phyloP scores from a whole-genome alignment of 1,284 basidiomycete genomes.

The Trichosporon ovoides region DNA sequence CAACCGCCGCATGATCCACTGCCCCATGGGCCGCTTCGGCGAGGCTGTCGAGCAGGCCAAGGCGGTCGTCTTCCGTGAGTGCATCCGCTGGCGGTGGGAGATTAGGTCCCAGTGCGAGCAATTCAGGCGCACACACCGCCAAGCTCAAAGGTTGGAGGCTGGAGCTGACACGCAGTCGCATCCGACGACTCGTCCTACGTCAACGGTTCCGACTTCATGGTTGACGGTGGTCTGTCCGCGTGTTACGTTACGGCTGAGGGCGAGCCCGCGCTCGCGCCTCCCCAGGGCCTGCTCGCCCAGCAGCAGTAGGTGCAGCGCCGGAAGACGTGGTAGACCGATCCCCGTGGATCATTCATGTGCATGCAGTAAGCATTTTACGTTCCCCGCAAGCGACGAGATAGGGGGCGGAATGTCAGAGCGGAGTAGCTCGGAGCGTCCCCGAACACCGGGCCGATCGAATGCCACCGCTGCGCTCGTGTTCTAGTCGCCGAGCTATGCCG shows the following conservation, averaged over 20 bases:
- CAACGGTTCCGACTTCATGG: constrained; percentile 85
- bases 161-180: constrained; percentile 38
- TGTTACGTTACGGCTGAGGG: constrained; percentile 65
- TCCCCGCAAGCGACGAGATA: too few species aligned
- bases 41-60: constrained; percentile 92
- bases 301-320: neutral
- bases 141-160: too few species aligned
- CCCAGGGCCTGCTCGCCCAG: constrained; percentile 22
- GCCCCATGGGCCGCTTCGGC: constrained; percentile 95
- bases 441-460: too few species aligned
- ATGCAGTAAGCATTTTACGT: too few species aligned
- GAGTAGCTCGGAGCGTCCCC: too few species aligned
- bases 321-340: too few species aligned
- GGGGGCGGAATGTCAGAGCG: too few species aligned
- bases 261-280: constrained; percentile 24
- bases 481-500: too few species aligned
- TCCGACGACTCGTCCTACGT: constrained; percentile 52
- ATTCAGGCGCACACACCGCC: too few species aligned
- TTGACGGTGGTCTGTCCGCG: constrained; percentile 82
- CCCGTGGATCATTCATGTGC: too few species aligned
- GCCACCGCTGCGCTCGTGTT: too few species aligned
- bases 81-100: neutral
- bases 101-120: too few species aligned
- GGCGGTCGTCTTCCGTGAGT: constrained; percentile 81
- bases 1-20: constrained; percentile 79